Conservation (phyloP, 192 early-diverging fungal genomes). For the Umbelopsis isabellina region DNA sequence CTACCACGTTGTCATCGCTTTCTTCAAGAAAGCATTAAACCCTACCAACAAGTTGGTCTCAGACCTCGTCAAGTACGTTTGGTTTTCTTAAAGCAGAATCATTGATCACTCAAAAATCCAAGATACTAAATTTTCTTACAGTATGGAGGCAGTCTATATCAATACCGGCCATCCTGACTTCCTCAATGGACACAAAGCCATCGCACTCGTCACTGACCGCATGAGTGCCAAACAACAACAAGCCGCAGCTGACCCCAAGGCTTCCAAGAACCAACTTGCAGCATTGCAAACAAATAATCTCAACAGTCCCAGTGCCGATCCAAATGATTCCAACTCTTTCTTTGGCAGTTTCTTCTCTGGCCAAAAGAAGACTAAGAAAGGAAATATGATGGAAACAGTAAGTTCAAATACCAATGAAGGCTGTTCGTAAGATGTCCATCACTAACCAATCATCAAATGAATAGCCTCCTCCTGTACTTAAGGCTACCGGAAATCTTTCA, state of each 20-base stretch:
- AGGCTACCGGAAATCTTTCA: slow-evolving; percentile 92
- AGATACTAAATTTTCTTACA: slow-evolving; percentile 30
- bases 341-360: slow-evolving; percentile 95
- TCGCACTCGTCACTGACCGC: slow-evolving; percentile 86
- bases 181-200: slow-evolving; percentile 94
- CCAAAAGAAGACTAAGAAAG: slow-evolving; percentile 82
- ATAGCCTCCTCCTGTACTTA: slow-evolving; percentile 87
- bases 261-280: slow-evolving; percentile 12
- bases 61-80: slow-evolving; percentile 82
- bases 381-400: slow-evolving; percentile 71
- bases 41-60: slow-evolving; percentile 95
- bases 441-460: slow-evolving; percentile 3
- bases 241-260: slow-evolving; percentile 23
- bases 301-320: background rate
- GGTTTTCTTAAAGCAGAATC: background rate
- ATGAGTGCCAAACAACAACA: slow-evolving; percentile 23
- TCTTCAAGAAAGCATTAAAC: slow-evolving; percentile 86
- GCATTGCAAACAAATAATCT: slow-evolving; percentile 23
- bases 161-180: slow-evolving; percentile 99
- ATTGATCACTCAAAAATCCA: background rate
- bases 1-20: slow-evolving; percentile 90
- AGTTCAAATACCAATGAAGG: background rate
- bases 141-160: slow-evolving; percentile 94
- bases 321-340: slow-evolving; percentile 64
- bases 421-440: background rate